Conservation (phyloP, 352 stramenopile genomes). For the Achlya hypogyna region DNA sequence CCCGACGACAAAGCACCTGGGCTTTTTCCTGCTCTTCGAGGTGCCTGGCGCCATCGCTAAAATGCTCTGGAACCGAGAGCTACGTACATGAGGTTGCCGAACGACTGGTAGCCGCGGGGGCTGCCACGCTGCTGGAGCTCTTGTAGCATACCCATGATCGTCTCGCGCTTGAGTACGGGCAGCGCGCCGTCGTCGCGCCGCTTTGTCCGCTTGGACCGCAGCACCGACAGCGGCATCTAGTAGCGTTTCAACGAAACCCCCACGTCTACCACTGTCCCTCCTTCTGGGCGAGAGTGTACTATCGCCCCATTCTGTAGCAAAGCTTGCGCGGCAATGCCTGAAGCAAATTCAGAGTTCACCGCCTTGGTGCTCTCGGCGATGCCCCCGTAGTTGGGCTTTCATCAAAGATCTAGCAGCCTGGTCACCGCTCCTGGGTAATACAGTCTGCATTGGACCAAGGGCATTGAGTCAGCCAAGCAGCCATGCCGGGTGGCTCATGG, state of each 20-base stretch:
- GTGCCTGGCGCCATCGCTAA: background rate
- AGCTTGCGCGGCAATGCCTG: too few species aligned
- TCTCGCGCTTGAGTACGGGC: background rate
- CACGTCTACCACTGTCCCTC: too few species aligned
- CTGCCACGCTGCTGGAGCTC: background rate
- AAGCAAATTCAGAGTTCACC: too few species aligned
- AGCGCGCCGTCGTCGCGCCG: background rate
- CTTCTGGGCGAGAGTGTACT: too few species aligned
- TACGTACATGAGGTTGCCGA: conserved; percentile 1
- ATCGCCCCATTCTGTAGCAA: too few species aligned
- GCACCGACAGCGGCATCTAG: background rate
- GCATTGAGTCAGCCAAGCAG: too few species aligned
- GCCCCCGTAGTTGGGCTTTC: too few species aligned
- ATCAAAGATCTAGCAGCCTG: too few species aligned
- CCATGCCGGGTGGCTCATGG: too few species aligned
- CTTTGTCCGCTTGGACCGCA: background rate
- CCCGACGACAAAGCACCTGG: background rate
- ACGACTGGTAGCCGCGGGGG: background rate
- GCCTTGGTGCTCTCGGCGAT: too few species aligned
- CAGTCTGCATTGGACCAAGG: too few species aligned
- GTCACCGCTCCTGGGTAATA: too few species aligned
- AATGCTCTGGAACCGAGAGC: background rate
- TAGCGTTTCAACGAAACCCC: background rate
- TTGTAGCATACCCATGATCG: background rate
- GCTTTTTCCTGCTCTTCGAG: conserved; percentile 4